phyloP scores from a whole-genome alignment of 768 basidiomycete species.

The Antrodiella citrinella region DNA sequence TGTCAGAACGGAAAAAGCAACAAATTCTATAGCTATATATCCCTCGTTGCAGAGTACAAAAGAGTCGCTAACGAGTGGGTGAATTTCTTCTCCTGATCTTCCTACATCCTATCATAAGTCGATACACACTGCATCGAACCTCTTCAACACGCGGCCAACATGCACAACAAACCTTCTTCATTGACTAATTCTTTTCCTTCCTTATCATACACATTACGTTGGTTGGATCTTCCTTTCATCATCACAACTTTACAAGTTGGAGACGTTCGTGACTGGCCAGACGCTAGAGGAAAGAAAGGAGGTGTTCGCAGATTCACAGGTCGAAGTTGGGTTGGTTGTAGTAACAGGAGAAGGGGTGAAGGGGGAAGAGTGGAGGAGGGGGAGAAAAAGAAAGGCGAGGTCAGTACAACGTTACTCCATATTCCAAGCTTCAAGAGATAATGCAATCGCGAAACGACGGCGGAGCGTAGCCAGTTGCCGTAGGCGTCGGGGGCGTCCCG shows the following conservation, averaged over 20 bases:
- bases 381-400: slow-evolving; percentile 8
- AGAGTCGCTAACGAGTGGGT: too few relatives aligned
- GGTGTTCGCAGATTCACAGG: neutral
- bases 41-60: too few relatives aligned
- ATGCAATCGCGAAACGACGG: too few relatives aligned
- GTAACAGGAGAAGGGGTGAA: slow-evolving; percentile 6
- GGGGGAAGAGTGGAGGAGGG: slow-evolving; percentile 3
- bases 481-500: too few relatives aligned
- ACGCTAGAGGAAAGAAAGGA: slow-evolving; percentile 30
- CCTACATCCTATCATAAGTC: too few relatives aligned
- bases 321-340: too few relatives aligned
- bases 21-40: too few relatives aligned
- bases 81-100: too few relatives aligned
- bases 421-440: too few relatives aligned
- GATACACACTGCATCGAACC: too few relatives aligned
- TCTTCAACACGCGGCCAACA: neutral
- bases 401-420: neutral
- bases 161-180: neutral
- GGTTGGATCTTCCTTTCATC: neutral
- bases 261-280: slow-evolving; percentile 68
- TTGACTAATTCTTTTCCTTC: slow-evolving; percentile 1
- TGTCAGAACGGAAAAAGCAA: too few relatives aligned
- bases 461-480: too few relatives aligned
- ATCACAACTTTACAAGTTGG: slow-evolving; percentile 17
- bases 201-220: neutral